Conservation (phyloP, 2,329 filamentous ascomycete species). For the Leptographium procerum region DNA sequence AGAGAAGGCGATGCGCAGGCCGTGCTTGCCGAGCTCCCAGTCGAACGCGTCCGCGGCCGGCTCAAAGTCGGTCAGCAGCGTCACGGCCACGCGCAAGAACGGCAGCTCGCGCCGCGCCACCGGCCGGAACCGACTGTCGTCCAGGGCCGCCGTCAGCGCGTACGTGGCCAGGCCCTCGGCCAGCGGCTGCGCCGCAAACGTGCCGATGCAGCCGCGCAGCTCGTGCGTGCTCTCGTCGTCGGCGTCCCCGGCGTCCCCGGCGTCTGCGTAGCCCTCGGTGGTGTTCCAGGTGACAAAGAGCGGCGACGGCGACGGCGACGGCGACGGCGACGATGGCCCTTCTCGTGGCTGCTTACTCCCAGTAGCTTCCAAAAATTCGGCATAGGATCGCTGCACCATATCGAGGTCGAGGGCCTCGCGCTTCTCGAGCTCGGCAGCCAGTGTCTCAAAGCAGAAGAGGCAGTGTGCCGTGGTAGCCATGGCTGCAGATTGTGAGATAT, state of each 20-base stretch:
- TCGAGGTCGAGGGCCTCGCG: constrained; percentile 56
- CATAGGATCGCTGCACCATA: constrained; percentile 58
- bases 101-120: constrained; percentile 44
- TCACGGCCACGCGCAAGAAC: constrained; percentile 55
- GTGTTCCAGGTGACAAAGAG: constrained; percentile 96
- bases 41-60: constrained; percentile 58
- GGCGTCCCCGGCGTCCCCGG: not conserved
- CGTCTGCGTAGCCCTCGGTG: constrained; percentile 29
- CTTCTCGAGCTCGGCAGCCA: constrained; percentile 63
- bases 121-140: constrained; percentile 51
- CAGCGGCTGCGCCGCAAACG: constrained; percentile 70
- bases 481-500: not conserved
- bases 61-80: constrained; percentile 79
- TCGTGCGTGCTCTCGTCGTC: constrained; percentile 44
- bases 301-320: constrained; percentile 44
- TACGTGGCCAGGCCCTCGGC: constrained; percentile 65
- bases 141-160: constrained; percentile 64
- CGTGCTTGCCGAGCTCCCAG: constrained; percentile 80
- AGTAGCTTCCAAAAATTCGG: constrained; percentile 25
- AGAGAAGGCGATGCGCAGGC: constrained; percentile 82
- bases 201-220: constrained; percentile 91
- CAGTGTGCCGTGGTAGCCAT: constrained; percentile 87
- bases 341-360: constrained; percentile 7
- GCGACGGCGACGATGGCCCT: constrained; percentile 9
- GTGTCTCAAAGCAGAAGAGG: constrained; percentile 83